Evolutionary conservation across 2,329 filamentous ascomycete genomes (phyloP).

Genomic region (Hymenoscyphus albidus): DNA sequence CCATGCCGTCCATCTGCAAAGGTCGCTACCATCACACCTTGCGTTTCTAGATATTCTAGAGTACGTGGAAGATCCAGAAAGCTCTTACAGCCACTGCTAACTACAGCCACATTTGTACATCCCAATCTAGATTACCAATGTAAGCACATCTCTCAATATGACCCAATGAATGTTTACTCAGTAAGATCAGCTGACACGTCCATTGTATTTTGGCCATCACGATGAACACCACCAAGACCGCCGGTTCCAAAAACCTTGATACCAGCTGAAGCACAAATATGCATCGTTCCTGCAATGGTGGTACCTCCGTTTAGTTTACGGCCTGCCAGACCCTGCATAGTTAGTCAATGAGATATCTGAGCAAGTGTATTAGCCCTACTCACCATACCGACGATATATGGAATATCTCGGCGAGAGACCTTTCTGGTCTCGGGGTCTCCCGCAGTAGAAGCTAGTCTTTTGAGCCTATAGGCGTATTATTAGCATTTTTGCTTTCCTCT

Average conservation of each 20-base stretch:
- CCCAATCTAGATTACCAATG: constrained; percentile 50
- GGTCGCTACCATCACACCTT: constrained; percentile 78
- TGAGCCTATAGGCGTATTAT: constrained; percentile 41
- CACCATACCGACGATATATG: constrained; percentile 75
- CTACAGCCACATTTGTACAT: constrained; percentile 79
- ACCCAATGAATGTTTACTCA: constrained; percentile 46
- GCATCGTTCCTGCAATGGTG: constrained; percentile 89
- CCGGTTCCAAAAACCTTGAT: constrained; percentile 94
- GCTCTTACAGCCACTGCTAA: constrained; percentile 90
- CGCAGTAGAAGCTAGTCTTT: constrained; percentile 62
- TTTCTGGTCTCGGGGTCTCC: constrained; percentile 69
- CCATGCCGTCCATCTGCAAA: constrained; percentile 78
- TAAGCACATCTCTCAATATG: background rate
- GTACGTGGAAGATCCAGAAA: constrained; percentile 91
- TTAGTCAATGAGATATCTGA: constrained; percentile 5
- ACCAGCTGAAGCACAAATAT: constrained; percentile 79
- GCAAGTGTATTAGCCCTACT: constrained; percentile 30
- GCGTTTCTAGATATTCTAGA: constrained; percentile 70
- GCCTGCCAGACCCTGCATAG: constrained; percentile 56
- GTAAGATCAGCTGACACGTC: constrained; percentile 95
- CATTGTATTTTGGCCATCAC: constrained; percentile 80
- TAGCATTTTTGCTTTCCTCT: too few relatives aligned
- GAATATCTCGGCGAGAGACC: constrained; percentile 81
- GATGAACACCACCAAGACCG: constrained; percentile 89
- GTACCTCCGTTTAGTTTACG: constrained; percentile 80